These are phyloP conservation scores for Corymbia citriodora DNA, from an alignment of 441 rosid species.

Conservation along the genomic window DNA sequence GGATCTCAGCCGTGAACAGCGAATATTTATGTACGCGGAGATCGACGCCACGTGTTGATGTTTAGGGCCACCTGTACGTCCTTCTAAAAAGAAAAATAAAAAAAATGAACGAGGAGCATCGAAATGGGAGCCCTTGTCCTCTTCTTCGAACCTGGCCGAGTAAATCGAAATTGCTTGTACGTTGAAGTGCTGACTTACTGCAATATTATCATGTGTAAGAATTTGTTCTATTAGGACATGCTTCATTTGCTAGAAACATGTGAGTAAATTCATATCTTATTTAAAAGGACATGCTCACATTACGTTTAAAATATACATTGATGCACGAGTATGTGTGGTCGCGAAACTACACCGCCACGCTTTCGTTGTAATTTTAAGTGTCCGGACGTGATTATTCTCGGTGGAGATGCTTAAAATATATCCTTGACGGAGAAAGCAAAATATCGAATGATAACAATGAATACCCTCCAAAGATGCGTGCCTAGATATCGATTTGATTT, in stretches of 20 bases:
- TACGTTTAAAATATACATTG: background rate
- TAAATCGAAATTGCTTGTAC: background rate
- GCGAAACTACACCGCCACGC: background rate
- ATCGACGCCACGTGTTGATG: background rate
- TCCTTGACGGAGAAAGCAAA: background rate
- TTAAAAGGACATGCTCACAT: background rate
- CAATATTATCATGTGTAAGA: no score
- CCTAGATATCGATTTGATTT: background rate
- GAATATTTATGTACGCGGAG: background rate
- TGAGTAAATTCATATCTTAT: fast-evolving
- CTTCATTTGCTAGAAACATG: background rate
- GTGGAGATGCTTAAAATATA: background rate
- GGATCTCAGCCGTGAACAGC: fast-evolving
- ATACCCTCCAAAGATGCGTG: background rate
- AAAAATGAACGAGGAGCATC: background rate
- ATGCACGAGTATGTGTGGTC: background rate
- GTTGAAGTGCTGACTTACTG: no score
- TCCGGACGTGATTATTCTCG: background rate
- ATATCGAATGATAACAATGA: background rate
- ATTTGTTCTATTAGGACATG: no score
- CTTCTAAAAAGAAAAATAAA: no score
- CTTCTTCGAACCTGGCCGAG: background rate
- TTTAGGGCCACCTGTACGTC: background rate
- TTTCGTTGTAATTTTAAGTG: background rate
- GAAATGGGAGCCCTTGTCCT: background rate